Evolutionary conservation across 768 basidiomycete genomes (phyloP), one percentile per base, ranked within the genome.

Genomic region (Gelatoporia subvermispora): DNA sequence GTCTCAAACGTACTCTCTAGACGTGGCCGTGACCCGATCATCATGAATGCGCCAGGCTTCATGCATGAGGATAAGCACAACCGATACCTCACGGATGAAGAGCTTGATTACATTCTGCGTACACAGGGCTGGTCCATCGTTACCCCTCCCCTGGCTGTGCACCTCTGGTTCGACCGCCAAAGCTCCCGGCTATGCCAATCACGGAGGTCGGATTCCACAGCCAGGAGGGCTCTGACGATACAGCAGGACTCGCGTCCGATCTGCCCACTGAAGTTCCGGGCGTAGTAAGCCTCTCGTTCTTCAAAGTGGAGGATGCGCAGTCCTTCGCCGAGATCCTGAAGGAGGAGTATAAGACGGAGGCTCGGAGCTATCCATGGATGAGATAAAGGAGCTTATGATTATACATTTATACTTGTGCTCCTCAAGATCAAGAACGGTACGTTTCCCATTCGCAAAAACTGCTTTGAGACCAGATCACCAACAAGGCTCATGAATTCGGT

Each of bases 361-460:
- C n/a, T n/a, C n/a, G n/a, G n/a, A n/a, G n/a, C n/a, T 97, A 40
- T 82, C 88, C 0, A 88, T 98, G 8, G 96, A 98, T 43, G 96
- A 98, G 72, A 88, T 98, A 82, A 99, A 98, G 72, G 96, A 98
- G 72, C 84, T 94, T 63, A 99, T 97, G 69, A 98, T n/a, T n/a
- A n/a, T n/a, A n/a, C n/a, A n/a, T n/a, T 98, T 60, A 97, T 98
- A 94, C 85, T 95, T 21, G 72, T 99, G 20, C 74, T 99, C 45
- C 78, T 99, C 58, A n/a, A n/a, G n/a, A n/a, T n/a, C n/a, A 98
- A 99, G 76, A 99, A 98, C 63, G 96, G 96, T 42, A 98, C 95
- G 2, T 96, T 96, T 22, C 95, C 96, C 10, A 93, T 97, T 50
- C 85, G 96, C 49, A 99, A 99, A n/a, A 68, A 93, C 95, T 1